Percentiles rank a stretch among this genome's conserved stretches.
phyloP scores from a whole-genome alignment of 2,329 filamentous ascomycete genomes.

The Teratosphaeria nubilosa region DNA sequence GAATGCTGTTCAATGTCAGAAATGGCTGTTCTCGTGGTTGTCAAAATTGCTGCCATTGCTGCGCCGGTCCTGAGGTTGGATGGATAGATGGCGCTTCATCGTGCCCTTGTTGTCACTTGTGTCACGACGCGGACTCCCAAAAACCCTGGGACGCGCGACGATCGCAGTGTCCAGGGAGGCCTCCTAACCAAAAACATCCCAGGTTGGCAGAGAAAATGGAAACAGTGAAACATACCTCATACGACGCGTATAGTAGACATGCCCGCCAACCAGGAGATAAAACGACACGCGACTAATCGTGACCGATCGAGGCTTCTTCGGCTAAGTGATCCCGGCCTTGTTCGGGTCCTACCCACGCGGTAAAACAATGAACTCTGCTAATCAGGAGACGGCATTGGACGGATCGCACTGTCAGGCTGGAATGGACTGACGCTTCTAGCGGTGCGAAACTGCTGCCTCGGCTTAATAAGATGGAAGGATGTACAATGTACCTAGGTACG shows the following conservation, averaged over 20 bases:
- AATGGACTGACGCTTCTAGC: background rate
- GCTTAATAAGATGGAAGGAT: background rate
- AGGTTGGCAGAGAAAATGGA: background rate
- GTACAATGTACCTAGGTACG: background rate
- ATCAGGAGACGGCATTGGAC: background rate
- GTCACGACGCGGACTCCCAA: background rate
- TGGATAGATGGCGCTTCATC: background rate
- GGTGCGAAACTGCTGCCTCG: background rate
- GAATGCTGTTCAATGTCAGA: background rate
- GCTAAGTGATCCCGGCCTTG: background rate
- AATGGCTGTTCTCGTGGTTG: background rate
- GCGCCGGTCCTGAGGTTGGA: background rate
- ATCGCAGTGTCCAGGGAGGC: background rate
- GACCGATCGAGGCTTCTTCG: background rate
- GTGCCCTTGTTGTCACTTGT: background rate
- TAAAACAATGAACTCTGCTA: background rate
- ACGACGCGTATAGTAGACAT: background rate
- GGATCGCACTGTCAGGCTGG: background rate
- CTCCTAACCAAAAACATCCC: too few species aligned
- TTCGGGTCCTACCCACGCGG: background rate
- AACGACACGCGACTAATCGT: background rate
- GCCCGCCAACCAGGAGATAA: background rate
- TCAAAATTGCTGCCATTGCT: background rate
- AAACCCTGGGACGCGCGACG: background rate
- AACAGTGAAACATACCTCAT: background rate